Evolutionary conservation across 345 rosid species (phyloP), one percentile per base, ranked within the genome.

Genomic region (Melastoma malabathricum): DNA sequence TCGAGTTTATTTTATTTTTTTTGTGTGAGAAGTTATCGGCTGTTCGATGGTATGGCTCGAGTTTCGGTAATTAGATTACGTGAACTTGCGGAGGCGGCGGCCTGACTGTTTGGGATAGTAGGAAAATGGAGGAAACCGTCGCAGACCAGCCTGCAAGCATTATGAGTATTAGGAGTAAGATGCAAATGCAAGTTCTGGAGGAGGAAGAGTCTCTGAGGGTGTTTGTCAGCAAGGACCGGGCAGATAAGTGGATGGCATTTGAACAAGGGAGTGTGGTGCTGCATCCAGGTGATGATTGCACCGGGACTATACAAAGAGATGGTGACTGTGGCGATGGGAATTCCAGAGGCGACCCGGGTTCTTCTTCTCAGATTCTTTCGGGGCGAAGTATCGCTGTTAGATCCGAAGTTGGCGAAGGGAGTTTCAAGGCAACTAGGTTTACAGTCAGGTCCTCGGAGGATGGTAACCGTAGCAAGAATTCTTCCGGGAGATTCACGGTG

Each of bases 181-280:
- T 39, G 18, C 54, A 2, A 51, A 18, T 10, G 0, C n/a, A 51
- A 15, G 39, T 39, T 8, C 44, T 5, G 54, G 6, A 51, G 54
- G 39, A 27, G 54, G 57, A 39, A 56, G 65, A 57, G 18, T n/a
- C 60, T 16, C 43, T 45, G 18, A 57, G 18, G 49, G 43, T 60
- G 34, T 47, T 59, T 43, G 57, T 59, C 29, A 47, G 63, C 52
- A 51, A 57, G 23, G 64, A 60, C 39, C 46, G 65, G 5, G 59
- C 41, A 29, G 62, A 61, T 63, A 84, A 75, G 69, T 82, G 94
- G 92, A 76, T 82, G 86, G 92, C 89, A 15, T 78, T 84, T 60
- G 81, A 68, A 31, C 20, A 25, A 14, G 14, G 25, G 5, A 17
- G 12, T 13, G 17, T 6, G 14, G 25, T 6, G 41, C 12, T 2